Percentiles rank a stretch among this genome's conserved stretches.
phyloP scores from a whole-genome alignment of 1,284 basidiomycete genomes.

The Pseudozyma sp. region DNA sequence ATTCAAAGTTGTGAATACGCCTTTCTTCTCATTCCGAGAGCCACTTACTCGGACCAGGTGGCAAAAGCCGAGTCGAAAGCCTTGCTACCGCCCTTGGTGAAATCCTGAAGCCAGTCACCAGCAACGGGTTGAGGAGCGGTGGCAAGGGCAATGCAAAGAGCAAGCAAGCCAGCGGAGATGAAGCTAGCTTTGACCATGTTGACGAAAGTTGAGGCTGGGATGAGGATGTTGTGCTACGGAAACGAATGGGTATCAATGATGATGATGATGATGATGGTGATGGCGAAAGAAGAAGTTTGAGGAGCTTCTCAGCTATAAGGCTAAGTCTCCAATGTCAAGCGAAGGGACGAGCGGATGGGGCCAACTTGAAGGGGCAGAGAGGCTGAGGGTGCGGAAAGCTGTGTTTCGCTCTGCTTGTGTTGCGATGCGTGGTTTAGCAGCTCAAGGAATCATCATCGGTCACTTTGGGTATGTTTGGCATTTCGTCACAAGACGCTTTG shows the following conservation, averaged over 20 bases:
- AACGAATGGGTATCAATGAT: neutral
- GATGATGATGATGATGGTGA: slow-evolving; percentile 7
- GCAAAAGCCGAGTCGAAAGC: slow-evolving; percentile 63
- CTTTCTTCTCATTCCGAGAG: neutral
- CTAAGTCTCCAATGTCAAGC: neutral
- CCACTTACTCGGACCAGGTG: slow-evolving; percentile 63
- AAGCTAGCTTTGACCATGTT: slow-evolving; percentile 60
- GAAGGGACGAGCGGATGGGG: neutral
- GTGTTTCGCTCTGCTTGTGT: neutral
- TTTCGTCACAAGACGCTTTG: slow-evolving; percentile 22
- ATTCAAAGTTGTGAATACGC: neutral
- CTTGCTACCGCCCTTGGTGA: slow-evolving; percentile 52
- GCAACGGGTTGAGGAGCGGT: slow-evolving; percentile 50
- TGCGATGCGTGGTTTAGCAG: too few species aligned
- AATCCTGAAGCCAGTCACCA: slow-evolving; percentile 60
- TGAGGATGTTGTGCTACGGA: neutral
- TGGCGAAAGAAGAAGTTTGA: slow-evolving; percentile 5
- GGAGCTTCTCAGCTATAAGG: neutral
- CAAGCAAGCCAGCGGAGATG: slow-evolving; percentile 59
- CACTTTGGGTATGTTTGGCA: neutral
- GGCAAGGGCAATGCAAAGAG: slow-evolving; percentile 57
- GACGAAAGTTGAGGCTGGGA: neutral
- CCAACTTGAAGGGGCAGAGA: too few species aligned
- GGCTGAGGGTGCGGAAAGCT: slow-evolving; percentile 8
- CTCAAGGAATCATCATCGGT: too few species aligned